phyloP scores from a whole-genome alignment of 1,139 yeast genomes.

The Suhomyces yuchorum region DNA sequence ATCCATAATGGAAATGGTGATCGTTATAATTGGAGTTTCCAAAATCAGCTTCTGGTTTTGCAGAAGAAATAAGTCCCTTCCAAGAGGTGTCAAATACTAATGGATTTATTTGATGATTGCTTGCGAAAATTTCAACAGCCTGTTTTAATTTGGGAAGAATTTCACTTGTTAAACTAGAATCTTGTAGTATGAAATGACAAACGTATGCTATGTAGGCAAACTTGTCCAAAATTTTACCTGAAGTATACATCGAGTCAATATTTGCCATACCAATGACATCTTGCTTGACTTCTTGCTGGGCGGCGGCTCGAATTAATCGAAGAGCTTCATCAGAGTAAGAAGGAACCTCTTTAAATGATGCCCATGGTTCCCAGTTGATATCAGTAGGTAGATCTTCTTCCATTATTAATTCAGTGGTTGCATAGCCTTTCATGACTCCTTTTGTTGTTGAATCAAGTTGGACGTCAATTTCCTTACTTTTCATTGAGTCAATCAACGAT shows the following conservation, averaged over 20 bases:
- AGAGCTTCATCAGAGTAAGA: conserved; percentile 42
- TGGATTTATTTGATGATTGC: conserved; percentile 61
- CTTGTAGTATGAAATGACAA: conserved; percentile 56
- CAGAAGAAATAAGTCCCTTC: conserved; percentile 75
- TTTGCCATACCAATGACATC: conserved; percentile 63
- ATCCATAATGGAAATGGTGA: conserved; percentile 82
- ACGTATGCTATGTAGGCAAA: conserved; percentile 73
- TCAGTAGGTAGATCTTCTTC: conserved; percentile 51
- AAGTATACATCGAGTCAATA: conserved; percentile 71
- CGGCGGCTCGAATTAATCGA: conserved; percentile 47
- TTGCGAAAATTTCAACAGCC: conserved; percentile 62
- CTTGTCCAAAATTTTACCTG: conserved; percentile 74
- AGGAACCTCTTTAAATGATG: conserved; percentile 36
- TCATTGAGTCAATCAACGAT: conserved; percentile 32
- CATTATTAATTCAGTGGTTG: conserved; percentile 53
- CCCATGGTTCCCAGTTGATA: conserved; percentile 62
- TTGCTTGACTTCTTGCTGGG: conserved; percentile 50
- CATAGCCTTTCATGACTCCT: conserved; percentile 64
- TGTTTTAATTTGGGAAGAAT: conserved; percentile 53
- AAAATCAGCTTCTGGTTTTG: conserved; percentile 67
- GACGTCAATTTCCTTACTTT: conserved; percentile 35
- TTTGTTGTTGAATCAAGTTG: conserved; percentile 65
- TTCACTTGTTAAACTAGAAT: conserved; percentile 44
- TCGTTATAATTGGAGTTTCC: conserved; percentile 80
- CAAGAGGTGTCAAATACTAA: conserved; percentile 66